Conservation (phyloP, 345 rosid species). For the Draba incana region DNA sequence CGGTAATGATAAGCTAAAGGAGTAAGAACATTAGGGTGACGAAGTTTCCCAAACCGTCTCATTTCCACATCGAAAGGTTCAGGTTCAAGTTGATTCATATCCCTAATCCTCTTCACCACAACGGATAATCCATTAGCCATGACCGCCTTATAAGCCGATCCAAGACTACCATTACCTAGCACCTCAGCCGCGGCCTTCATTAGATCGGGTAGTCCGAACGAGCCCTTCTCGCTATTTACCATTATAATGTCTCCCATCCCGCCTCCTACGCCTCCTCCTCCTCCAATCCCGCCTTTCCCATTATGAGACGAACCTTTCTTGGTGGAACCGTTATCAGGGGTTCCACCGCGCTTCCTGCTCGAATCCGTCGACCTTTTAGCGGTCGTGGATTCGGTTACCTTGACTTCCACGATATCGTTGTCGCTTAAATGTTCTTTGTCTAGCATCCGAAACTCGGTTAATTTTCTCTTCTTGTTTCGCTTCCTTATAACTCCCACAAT, state of each 20-base stretch:
- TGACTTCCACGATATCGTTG: conserved; percentile 44
- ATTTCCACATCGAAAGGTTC: conserved; percentile 73
- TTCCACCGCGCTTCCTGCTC: conserved; percentile 33
- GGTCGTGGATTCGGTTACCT: conserved; percentile 42
- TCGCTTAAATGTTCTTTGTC: conserved; percentile 51
- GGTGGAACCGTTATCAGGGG: conserved; percentile 27
- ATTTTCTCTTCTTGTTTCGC: conserved; percentile 34
- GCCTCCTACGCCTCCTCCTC: conserved; percentile 6
- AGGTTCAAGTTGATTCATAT: conserved; percentile 61
- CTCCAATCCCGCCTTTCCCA: conserved; percentile 33
- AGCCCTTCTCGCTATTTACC: conserved; percentile 67
- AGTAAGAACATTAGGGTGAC: conserved; percentile 66
- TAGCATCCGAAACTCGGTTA: conserved; percentile 48
- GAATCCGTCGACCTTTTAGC: conserved; percentile 36
- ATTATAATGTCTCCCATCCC: conserved; percentile 54
- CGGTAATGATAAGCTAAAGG: conserved; percentile 86
- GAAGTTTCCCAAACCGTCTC: conserved; percentile 63
- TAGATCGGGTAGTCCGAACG: conserved; percentile 70
- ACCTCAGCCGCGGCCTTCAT: conserved; percentile 96
- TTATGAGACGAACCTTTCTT: conserved; percentile 42
- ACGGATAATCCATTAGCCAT: conserved; percentile 71
- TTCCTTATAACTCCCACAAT: conserved; percentile 22
- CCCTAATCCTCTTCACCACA: conserved; percentile 87
- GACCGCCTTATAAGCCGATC: conserved; percentile 88
- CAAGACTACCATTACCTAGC: conserved; percentile 81